phyloP scores from a whole-genome alignment of 768 basidiomycete species.

The Hypholoma sublateritium region DNA sequence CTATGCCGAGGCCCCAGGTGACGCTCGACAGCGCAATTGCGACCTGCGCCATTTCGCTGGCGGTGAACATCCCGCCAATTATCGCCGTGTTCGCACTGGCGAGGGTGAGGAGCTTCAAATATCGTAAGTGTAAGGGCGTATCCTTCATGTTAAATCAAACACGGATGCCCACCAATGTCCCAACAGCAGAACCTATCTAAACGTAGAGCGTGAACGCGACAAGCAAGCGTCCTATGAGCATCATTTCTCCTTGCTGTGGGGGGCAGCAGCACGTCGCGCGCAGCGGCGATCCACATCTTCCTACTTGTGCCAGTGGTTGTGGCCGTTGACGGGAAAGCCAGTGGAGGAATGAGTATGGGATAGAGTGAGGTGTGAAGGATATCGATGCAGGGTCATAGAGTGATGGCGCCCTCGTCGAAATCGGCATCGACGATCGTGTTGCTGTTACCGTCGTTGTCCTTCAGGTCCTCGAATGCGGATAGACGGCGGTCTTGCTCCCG shows the following conservation, averaged over 20 bases:
- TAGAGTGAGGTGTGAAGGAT: not conserved
- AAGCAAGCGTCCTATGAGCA: slow-evolving; percentile 36
- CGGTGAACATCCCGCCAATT: slow-evolving; percentile 46
- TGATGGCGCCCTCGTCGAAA: slow-evolving; percentile 13
- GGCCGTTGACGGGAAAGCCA: not conserved
- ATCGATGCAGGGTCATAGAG: not conserved
- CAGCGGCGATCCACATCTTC: slow-evolving; percentile 14
- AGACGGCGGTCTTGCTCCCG: not conserved
- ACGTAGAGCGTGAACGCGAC: slow-evolving; percentile 56
- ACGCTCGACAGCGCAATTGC: slow-evolving; percentile 60
- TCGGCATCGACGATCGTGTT: slow-evolving; percentile 22
- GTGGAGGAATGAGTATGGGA: not conserved
- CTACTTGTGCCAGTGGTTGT: not conserved
- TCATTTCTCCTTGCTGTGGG: slow-evolving; percentile 14
- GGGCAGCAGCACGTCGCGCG: slow-evolving; percentile 27
- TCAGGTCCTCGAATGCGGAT: not conserved
- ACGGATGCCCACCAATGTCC: slow-evolving; percentile 51
- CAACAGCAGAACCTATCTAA: slow-evolving; percentile 54
- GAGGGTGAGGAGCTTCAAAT: slow-evolving; percentile 52
- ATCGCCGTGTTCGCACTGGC: slow-evolving; percentile 57
- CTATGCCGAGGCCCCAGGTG: slow-evolving; percentile 66
- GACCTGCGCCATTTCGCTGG: slow-evolving; percentile 44
- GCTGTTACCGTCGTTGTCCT: slow-evolving; percentile 21
- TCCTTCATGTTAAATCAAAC: not conserved
- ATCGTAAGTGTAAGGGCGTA: not conserved